These are phyloP conservation scores for Cylindrodendrum hubeiense DNA, from an alignment of 2,329 filamentous ascomycete species.

Conservation along the genomic window DNA sequence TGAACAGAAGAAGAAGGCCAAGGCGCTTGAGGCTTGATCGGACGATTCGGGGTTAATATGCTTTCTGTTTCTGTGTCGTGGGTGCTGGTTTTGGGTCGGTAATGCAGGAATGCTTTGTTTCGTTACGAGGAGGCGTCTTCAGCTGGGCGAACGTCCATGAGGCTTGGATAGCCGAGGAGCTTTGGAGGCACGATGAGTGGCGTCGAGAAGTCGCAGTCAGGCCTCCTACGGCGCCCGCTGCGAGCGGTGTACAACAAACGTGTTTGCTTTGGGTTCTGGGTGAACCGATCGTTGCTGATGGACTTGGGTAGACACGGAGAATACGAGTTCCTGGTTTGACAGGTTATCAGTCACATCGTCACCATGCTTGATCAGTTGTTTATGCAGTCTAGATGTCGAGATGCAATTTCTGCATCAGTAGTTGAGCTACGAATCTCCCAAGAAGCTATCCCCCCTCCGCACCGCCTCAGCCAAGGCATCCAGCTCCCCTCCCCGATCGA, in stretches of 20 bases:
- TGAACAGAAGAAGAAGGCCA: slow-evolving; percentile 94
- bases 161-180: slow-evolving; percentile 44
- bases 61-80: slow-evolving; percentile 40
- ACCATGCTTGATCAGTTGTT: background rate
- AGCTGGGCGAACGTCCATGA: slow-evolving; percentile 34
- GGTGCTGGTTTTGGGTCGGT: slow-evolving; percentile 44
- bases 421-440: background rate
- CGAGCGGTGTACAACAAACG: slow-evolving; percentile 43
- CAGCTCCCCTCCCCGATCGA: background rate
- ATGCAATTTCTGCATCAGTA: background rate
- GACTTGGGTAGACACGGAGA: slow-evolving; percentile 46
- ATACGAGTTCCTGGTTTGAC: slow-evolving; percentile 40
- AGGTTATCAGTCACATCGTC: background rate
- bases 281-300: slow-evolving; percentile 44
- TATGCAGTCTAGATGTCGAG: slow-evolving; percentile 1
- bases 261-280: slow-evolving; percentile 32
- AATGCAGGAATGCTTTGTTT: slow-evolving; percentile 46
- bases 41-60: slow-evolving; percentile 24
- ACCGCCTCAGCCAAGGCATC: background rate
- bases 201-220: slow-evolving; percentile 25
- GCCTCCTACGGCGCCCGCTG: slow-evolving; percentile 32
- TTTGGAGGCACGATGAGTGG: slow-evolving; percentile 35
- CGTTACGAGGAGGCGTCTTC: slow-evolving; percentile 41
- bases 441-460: slow-evolving; percentile 5
- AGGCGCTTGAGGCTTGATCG: slow-evolving; percentile 60